Base-by-base conservation (phyloP, 2,329 filamentous ascomycete species). In the Penicillium sp. region DNA sequence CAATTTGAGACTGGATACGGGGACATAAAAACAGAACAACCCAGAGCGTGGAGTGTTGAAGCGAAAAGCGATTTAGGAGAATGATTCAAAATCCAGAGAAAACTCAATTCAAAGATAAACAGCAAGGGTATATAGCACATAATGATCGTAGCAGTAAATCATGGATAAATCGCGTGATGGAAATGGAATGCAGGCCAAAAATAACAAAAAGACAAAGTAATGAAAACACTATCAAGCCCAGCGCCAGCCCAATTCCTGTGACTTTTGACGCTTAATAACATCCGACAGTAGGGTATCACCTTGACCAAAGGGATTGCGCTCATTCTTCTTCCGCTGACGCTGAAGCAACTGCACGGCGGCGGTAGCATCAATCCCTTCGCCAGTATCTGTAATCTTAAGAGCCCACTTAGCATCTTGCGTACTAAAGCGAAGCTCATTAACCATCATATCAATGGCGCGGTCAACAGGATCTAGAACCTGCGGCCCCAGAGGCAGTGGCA, bases 401-500 rank as follows among this genome's bases (percentile, higher is more conserved):
- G 85, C 85, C 65, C 81, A 79, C 57, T 81, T 80, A 8, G 84
- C 84, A 61, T 85, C 78, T 19, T 79, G 77, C 17, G 79, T 73
- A 8, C 77, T 77, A 62, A 87, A 88, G 0, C 85, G 85, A 69
- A 87, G 83, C 36, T 85, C 81, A 6, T 72, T 63, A 12, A 86
- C 82, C 55, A 88, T 82, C 42, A 79, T 75, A 47, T 77, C 73
- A 19, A 87, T 80, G 0, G 85, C 85, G 45, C 78, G 76, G 48
- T 86, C 84, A 15, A 81, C 81, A 0, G 83, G 82, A 51, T 85
- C 82, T 38, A 80, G 62, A 68, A 82, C 61, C 63, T 72, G 68
- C 2, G 66, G 66, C 3, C 49, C 59, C 12, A 59, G 51, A 61
- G 70, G 47, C 54, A 6, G n/a, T n/a, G 23, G 21, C 6, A 19